Evolutionary conservation across 495 filamentous ascomycete genomes (phyloP).

Genomic region (Talaromyces proteolyticus): DNA sequence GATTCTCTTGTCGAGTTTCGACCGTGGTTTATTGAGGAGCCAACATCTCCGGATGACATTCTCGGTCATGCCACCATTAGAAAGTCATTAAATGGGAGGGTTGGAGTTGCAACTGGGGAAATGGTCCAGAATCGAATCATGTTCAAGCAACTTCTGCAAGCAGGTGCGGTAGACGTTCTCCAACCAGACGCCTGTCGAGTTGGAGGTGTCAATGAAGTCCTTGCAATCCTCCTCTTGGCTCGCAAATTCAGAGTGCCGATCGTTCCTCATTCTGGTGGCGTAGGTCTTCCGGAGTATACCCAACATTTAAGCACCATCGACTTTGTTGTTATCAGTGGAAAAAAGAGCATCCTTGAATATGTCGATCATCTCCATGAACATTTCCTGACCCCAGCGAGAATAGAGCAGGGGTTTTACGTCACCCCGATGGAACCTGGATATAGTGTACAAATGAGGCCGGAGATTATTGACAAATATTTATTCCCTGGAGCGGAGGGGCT

Average conservation of each 20-base stretch:
- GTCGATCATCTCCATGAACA: conserved; percentile 93
- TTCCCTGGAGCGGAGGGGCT: conserved; percentile 71
- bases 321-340: conserved; percentile 80
- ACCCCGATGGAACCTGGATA: conserved; percentile 80
- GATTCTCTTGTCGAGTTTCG: conserved; percentile 71
- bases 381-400: conserved; percentile 72
- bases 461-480: conserved; percentile 71
- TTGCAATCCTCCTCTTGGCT: conserved; percentile 85
- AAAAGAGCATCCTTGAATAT: conserved; percentile 78
- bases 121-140: conserved; percentile 95
- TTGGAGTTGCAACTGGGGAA: conserved; percentile 87
- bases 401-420: conserved; percentile 80
- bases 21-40: conserved; percentile 97
- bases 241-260: conserved; percentile 77
- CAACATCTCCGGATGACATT: conserved; percentile 85
- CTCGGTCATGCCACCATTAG: conserved; percentile 80
- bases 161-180: conserved; percentile 76
- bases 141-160: conserved; percentile 84
- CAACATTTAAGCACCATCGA: conserved; percentile 91
- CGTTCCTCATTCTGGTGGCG: conserved; percentile 83
- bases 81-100: conserved; percentile 63
- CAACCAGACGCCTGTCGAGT: conserved; percentile 89
- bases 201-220: conserved; percentile 86
- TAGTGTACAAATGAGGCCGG: conserved; percentile 85
- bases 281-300: conserved; percentile 88